A percentile compares a stretch with the other conserved stretches of the same genome.
Evolutionary conservation across 805 yeast species (phyloP).

Genomic region (Ogataea polymorpha): DNA sequence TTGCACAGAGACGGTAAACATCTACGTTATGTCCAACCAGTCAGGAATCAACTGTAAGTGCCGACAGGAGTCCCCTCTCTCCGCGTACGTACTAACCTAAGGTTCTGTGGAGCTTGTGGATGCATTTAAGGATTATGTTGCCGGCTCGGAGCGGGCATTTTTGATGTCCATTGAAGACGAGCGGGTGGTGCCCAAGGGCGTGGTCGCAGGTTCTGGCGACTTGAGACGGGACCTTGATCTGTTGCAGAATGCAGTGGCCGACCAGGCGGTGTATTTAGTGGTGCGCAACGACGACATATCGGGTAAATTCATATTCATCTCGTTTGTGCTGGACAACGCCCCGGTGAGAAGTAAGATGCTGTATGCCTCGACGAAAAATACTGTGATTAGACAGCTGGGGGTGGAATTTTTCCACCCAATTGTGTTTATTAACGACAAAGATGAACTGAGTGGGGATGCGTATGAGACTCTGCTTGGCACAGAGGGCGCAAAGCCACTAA

Average conservation of each 20-base stretch:
- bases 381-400: slow-evolving; percentile 74
- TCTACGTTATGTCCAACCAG: slow-evolving; percentile 55
- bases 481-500: slow-evolving; percentile 46
- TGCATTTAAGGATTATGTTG: slow-evolving; percentile 42
- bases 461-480: slow-evolving; percentile 41
- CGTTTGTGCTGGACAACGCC: slow-evolving; percentile 85
- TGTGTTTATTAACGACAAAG: slow-evolving; percentile 53
- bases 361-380: slow-evolving; percentile 85
- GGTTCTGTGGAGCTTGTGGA: slow-evolving; percentile 44
- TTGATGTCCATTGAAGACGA: slow-evolving; percentile 29
- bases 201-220: slow-evolving; percentile 29
- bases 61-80: background rate
- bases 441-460: slow-evolving; percentile 50
- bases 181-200: slow-evolving; percentile 33
- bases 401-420: slow-evolving; percentile 46
- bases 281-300: slow-evolving; percentile 34
- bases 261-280: slow-evolving; percentile 50
- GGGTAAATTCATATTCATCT: slow-evolving; percentile 54
- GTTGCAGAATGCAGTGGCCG: slow-evolving; percentile 33
- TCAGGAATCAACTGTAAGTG: slow-evolving; percentile 52
- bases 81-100: slow-evolving; percentile 2
- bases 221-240: slow-evolving; percentile 36
- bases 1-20: slow-evolving; percentile 1
- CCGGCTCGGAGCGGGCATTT: slow-evolving; percentile 30
- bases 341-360: slow-evolving; percentile 85